Evolutionary conservation across 1,139 yeast species (phyloP).

Genomic region (Geotrichum bryndzae): DNA sequence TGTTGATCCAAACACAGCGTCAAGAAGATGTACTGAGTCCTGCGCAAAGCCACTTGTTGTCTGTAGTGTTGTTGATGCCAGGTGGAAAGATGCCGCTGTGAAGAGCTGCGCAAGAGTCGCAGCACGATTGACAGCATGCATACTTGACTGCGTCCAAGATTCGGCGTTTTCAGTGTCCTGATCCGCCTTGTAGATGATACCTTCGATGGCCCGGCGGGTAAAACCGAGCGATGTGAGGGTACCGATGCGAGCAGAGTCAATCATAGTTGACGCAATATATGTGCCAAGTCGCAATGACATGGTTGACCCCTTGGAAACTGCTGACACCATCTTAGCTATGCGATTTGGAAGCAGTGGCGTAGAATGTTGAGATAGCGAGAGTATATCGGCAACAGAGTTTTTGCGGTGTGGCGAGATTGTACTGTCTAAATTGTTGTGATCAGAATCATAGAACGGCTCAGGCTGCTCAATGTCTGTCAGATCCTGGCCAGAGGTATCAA

Average conservation of each 20-base stretch:
- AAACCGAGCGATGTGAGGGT: constrained; percentile 30
- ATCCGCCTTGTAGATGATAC: constrained; percentile 29
- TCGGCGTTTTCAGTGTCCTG: constrained; percentile 27
- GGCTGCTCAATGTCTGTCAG: neutral
- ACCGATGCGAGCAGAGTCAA: constrained; percentile 30
- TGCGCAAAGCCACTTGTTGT: constrained; percentile 29
- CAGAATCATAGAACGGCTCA: neutral
- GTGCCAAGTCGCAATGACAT: constrained; percentile 30
- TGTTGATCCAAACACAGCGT: constrained; percentile 34
- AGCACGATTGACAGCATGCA: constrained; percentile 25
- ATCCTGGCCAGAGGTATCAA: neutral
- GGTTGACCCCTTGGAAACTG: constrained; percentile 29
- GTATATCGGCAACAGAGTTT: constrained; percentile 5
- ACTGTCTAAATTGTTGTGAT: neutral
- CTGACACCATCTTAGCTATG: constrained; percentile 29
- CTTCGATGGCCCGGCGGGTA: constrained; percentile 30
- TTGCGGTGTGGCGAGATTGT: neutral
- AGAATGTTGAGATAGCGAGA: constrained; percentile 17
- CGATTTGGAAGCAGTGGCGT: constrained; percentile 28
- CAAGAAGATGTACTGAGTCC: constrained; percentile 32
- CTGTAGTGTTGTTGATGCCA: constrained; percentile 27
- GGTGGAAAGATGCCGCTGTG: constrained; percentile 31
- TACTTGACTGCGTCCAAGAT: constrained; percentile 24
- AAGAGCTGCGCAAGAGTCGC: constrained; percentile 31
- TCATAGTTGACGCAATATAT: constrained; percentile 26